A percentile compares a stretch with the other conserved stretches of the same genome.
Conservation (phyloP, 2,329 filamentous ascomycete genomes). For the Zasmidium cellare region DNA sequence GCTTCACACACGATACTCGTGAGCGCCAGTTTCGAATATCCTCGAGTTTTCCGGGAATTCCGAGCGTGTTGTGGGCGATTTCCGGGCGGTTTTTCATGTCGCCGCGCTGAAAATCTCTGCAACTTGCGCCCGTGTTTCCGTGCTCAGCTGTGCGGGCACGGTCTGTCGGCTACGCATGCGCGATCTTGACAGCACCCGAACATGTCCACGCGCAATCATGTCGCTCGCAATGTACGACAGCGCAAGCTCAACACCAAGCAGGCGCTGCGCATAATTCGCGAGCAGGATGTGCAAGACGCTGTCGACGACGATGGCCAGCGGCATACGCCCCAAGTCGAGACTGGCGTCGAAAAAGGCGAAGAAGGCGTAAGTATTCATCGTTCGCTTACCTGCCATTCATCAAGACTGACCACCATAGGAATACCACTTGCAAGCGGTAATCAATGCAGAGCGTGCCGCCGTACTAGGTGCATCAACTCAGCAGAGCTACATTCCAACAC, state of each 20-base stretch:
- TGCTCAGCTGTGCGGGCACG: constrained; percentile 1
- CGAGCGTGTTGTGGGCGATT: constrained; percentile 1
- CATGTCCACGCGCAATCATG: constrained; percentile 27
- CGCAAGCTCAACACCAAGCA: constrained; percentile 93
- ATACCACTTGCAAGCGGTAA: constrained; percentile 90
- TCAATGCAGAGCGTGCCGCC: constrained; percentile 58
- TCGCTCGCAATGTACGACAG: constrained; percentile 61
- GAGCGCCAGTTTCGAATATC: too few species aligned
- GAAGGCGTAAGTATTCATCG: constrained; percentile 76
- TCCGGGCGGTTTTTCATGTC: not conserved
- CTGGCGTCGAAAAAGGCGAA: constrained; percentile 94
- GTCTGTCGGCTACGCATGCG: not conserved
- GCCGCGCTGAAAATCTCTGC: not conserved
- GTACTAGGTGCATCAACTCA: constrained; percentile 59
- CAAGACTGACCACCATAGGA: constrained; percentile 59
- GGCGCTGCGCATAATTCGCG: constrained; percentile 79
- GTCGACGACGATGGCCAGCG: constrained; percentile 84
- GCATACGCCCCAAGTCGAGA: constrained; percentile 81
- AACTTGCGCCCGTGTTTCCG: not conserved
- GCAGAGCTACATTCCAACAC: constrained; percentile 67
- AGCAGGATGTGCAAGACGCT: constrained; percentile 80
- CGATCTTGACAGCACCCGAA: constrained; percentile 1
- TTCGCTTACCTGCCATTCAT: constrained; percentile 14
- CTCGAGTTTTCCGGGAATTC: not conserved
- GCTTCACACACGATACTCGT: not conserved